Conservation (phyloP, 371 early-diverging fungal species). For the Mortierella sp. region DNA sequence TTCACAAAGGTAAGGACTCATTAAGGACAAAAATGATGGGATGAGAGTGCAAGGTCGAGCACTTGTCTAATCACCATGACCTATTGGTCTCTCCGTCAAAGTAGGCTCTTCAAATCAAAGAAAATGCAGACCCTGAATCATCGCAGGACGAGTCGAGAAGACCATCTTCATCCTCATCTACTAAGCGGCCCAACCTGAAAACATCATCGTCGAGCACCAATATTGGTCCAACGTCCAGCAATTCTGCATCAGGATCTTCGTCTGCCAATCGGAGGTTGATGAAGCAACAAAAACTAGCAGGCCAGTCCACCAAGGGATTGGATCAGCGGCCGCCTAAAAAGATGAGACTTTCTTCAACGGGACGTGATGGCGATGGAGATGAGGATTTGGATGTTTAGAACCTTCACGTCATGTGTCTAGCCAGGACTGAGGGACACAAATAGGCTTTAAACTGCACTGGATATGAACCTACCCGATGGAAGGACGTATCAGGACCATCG, state of each 20-base stretch:
- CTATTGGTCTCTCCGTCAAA: too few species aligned
- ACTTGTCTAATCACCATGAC: too few species aligned
- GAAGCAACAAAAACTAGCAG: slow-evolving; percentile 40
- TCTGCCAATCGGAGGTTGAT: slow-evolving; percentile 36
- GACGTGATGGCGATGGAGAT: slow-evolving; percentile 45
- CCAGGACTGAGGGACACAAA: too few species aligned
- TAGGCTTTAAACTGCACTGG: too few species aligned
- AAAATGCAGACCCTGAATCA: slow-evolving; percentile 66
- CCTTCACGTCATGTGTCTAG: too few species aligned
- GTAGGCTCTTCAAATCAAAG: slow-evolving; percentile 68
- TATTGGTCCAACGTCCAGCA: slow-evolving; percentile 11
- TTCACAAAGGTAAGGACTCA: slow-evolving; percentile 74
- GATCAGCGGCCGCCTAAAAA: slow-evolving; percentile 47
- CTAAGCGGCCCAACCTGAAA: slow-evolving; percentile 41
- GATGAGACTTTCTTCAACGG: slow-evolving; percentile 42
- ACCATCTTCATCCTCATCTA: slow-evolving; percentile 18
- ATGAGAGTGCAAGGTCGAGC: too few species aligned
- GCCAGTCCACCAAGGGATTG: slow-evolving; percentile 18
- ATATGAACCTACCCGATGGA: too few species aligned
- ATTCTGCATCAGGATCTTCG: slow-evolving; percentile 8
- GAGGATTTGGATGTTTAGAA: slow-evolving; percentile 48
- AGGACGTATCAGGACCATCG: too few species aligned
- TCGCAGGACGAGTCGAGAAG: slow-evolving; percentile 63
- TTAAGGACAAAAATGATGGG: too few species aligned
- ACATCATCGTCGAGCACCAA: slow-evolving; percentile 25